phyloP scores from a whole-genome alignment of 306 rosid species.

The Ormosia semicastrata region DNA sequence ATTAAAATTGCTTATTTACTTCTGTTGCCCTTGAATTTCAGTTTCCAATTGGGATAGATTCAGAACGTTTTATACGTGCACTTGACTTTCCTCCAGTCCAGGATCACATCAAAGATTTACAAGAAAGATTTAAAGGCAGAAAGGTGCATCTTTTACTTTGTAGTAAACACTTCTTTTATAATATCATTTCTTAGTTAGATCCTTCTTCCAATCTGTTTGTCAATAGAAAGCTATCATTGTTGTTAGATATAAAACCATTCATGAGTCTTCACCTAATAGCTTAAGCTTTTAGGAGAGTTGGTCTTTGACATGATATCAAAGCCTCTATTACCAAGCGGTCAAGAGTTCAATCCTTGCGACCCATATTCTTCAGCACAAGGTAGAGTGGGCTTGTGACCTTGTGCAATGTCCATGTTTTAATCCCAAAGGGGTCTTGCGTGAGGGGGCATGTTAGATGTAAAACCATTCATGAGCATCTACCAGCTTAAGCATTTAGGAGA shows the following conservation, averaged over 20 bases:
- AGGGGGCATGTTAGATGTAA: background rate
- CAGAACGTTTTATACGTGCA: constrained; percentile 73
- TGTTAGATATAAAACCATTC: background rate
- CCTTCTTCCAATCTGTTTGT: constrained; percentile 1
- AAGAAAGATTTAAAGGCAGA: constrained; percentile 79
- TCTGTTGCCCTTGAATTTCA: constrained; percentile 39
- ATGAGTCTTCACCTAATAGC: background rate
- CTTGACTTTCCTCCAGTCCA: constrained; percentile 56
- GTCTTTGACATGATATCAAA: background rate
- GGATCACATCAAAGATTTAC: constrained; percentile 60
- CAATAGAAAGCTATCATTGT: background rate
- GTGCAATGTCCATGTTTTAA: background rate
- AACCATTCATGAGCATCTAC: background rate
- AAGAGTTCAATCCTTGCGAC: background rate
- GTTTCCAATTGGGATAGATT: constrained; percentile 95
- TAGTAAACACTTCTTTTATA: background rate
- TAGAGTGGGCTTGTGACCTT: background rate
- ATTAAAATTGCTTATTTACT: constrained; percentile 24
- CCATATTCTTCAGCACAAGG: background rate
- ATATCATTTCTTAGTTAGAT: background rate
- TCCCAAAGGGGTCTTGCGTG: background rate
- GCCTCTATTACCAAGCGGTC: background rate
- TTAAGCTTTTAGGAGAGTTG: background rate
- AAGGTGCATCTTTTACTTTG: constrained; percentile 49
- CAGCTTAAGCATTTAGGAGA: background rate